A percentile compares a stretch with the other conserved stretches of the same genome.
Conservation (phyloP, 2,329 filamentous ascomycete species). For the Seiridium unicorne region DNA sequence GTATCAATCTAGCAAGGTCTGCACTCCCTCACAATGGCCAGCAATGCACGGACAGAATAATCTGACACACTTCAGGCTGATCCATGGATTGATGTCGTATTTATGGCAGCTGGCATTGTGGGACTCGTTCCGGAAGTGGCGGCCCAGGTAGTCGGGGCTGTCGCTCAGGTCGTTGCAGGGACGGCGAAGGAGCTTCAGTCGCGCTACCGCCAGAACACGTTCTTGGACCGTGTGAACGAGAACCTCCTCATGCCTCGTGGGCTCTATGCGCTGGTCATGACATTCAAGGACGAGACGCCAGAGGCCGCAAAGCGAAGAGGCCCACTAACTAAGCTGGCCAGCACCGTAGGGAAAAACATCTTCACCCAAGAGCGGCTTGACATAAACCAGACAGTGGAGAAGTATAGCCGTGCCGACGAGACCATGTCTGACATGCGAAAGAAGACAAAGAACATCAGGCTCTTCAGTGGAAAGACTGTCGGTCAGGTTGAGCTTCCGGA, state of each 20-base stretch:
- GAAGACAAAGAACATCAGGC: too few relatives aligned
- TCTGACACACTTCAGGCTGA: too few relatives aligned
- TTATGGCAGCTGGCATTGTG: slow-evolving; percentile 10
- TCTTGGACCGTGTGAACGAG: slow-evolving; percentile 54
- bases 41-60: slow-evolving; percentile 34
- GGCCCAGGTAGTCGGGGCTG: too few relatives aligned
- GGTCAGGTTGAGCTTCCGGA: slow-evolving; percentile 33
- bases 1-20: slow-evolving; percentile 33
- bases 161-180: neutral
- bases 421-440: neutral
- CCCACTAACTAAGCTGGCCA: slow-evolving; percentile 27
- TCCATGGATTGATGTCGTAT: too few relatives aligned
- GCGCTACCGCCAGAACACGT: slow-evolving; percentile 45
- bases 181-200: neutral
- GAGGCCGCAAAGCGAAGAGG: slow-evolving; percentile 32
- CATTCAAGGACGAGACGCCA: slow-evolving; percentile 37
- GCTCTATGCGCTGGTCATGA: slow-evolving; percentile 42
- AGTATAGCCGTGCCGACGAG: neutral
- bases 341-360: slow-evolving; percentile 8
- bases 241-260: slow-evolving; percentile 54
- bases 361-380: slow-evolving; percentile 2
- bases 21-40: neutral
- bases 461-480: neutral
- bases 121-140: neutral
- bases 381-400: neutral